phyloP scores from a whole-genome alignment of 2,329 filamentous ascomycete genomes.

The Xylaria sp. region DNA sequence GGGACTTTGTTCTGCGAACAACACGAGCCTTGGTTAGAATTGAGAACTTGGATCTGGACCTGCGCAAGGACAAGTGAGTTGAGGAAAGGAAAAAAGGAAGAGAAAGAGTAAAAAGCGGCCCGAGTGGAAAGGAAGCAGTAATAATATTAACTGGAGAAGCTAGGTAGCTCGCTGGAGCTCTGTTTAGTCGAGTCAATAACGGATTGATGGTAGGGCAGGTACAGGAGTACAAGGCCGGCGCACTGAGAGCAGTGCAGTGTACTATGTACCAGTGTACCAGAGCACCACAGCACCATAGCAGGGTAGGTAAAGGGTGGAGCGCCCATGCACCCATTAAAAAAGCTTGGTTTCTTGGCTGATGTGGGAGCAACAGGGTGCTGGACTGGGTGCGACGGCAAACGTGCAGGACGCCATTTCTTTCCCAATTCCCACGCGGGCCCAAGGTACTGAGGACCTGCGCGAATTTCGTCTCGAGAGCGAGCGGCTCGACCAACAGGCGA shows the following conservation, averaged over 20 bases:
- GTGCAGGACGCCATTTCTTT: constrained; percentile 39
- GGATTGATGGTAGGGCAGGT: constrained; percentile 29
- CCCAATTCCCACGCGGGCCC: background rate
- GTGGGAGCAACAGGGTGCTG: constrained; percentile 45
- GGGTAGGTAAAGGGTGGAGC: constrained; percentile 2
- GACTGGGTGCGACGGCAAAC: constrained; percentile 35
- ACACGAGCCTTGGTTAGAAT: constrained; percentile 51
- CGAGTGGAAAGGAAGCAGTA: constrained; percentile 47
- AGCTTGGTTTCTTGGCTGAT: constrained; percentile 47
- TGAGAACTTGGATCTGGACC: constrained; percentile 39
- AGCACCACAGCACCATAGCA: background rate
- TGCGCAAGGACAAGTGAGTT: constrained; percentile 52
- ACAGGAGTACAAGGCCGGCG: constrained; percentile 5
- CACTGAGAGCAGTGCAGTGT: constrained; percentile 5
- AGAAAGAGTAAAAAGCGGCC: constrained; percentile 41
- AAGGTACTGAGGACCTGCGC: constrained; percentile 43
- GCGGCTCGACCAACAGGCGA: constrained; percentile 34
- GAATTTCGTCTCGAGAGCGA: constrained; percentile 49
- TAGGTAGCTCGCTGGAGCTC: constrained; percentile 34
- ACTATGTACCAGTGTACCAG: background rate
- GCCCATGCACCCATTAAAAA: constrained; percentile 38
- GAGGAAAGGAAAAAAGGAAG: constrained; percentile 42
- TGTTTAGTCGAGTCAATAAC: constrained; percentile 39
- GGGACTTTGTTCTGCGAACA: constrained; percentile 48
- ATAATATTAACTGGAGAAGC: constrained; percentile 45